Evolutionary conservation across 305 asterid genomes (phyloP).

Genomic region (Plantago lanceolata): DNA sequence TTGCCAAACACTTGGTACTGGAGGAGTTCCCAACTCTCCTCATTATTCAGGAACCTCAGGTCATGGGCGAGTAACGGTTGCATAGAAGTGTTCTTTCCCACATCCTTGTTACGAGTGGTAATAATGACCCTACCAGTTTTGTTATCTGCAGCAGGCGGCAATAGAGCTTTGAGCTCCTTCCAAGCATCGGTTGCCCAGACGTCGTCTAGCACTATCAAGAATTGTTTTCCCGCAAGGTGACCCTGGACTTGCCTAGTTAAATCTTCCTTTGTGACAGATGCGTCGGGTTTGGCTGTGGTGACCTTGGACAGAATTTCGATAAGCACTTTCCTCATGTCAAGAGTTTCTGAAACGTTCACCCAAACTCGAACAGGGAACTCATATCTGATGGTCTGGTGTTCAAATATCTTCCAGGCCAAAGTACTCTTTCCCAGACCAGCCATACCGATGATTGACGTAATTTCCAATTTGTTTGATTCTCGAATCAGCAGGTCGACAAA

Average conservation of each 20-base stretch:
- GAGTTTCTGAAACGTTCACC: conserved; percentile 28
- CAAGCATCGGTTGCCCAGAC: not conserved
- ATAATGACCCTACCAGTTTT: not conserved
- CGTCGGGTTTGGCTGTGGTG: not conserved
- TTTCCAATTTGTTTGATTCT: conserved; percentile 9
- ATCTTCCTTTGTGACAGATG: not conserved
- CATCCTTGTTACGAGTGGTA: not conserved
- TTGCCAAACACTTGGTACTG: not conserved
- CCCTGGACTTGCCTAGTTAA: not conserved
- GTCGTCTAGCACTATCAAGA: not conserved
- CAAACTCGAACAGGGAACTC: conserved; percentile 27
- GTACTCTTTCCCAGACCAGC: conserved; percentile 39
- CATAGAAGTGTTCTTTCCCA: not conserved
- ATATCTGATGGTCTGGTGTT: conserved; percentile 23
- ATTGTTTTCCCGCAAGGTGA: not conserved
- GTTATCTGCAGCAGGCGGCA: not conserved
- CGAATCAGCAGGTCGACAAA: conserved; percentile 20
- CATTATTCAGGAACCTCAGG: not conserved
- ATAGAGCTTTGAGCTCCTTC: not conserved
- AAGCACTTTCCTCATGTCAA: conserved; percentile 5
- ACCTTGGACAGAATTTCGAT: not conserved
- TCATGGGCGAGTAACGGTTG: not conserved
- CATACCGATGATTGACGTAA: conserved; percentile 28
- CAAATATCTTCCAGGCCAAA: conserved; percentile 28
- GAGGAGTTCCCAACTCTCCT: conserved; percentile 5